phyloP scores from a whole-genome alignment of 164 flowering plant species.

The Taxillus chinensis region DNA sequence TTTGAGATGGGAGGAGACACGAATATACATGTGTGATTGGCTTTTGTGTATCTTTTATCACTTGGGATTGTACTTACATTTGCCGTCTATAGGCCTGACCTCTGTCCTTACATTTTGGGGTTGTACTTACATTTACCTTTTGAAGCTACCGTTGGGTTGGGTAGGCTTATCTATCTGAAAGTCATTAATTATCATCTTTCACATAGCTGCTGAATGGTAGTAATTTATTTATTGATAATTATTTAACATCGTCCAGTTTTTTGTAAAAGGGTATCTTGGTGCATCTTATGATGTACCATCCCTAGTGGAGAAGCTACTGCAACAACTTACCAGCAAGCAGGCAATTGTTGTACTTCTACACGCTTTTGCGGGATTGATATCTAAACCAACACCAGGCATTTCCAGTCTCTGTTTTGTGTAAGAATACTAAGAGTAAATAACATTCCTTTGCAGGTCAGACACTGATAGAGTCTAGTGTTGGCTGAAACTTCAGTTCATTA shows the following conservation, averaged over 20 bases:
- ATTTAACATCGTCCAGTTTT: not conserved
- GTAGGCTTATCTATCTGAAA: no score
- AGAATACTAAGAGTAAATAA: conserved; percentile 39
- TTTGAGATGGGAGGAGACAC: no score
- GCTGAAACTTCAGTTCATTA: not conserved
- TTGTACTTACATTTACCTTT: conserved; percentile 62
- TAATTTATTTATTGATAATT: no score
- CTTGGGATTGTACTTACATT: conserved; percentile 91
- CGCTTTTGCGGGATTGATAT: conserved; percentile 75
- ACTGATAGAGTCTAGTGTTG: not conserved
- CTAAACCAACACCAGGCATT: conserved; percentile 70
- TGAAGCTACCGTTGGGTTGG: conserved; percentile 78
- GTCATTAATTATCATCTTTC: no score
- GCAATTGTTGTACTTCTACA: conserved; percentile 49
- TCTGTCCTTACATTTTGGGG: conserved; percentile 62
- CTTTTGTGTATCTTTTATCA: no score
- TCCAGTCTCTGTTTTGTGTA: conserved; percentile 72
- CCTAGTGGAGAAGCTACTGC: conserved; percentile 85
- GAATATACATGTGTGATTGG: no score
- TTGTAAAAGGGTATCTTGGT: conserved; percentile 66
- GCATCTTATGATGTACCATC: conserved; percentile 93
- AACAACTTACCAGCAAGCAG: conserved; percentile 92
- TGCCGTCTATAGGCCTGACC: conserved; percentile 67
- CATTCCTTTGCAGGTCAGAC: conserved; percentile 66
- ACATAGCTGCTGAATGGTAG: no score